Base-by-base conservation (phyloP, 257 asterid species). In the Craterostigma plantagineum region DNA sequence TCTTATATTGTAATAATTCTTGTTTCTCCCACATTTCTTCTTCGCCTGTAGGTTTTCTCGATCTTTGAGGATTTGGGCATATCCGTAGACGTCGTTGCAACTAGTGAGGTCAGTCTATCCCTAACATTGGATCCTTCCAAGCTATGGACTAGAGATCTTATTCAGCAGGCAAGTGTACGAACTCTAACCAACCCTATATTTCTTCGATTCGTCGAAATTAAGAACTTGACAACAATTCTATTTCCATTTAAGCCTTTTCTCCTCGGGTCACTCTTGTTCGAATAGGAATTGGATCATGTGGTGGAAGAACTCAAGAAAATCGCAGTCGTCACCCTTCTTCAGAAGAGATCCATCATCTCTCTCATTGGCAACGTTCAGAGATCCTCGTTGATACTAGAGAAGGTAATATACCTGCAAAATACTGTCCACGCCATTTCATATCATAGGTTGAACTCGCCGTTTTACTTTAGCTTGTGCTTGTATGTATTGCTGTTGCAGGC, bases 41-140 rank as follows among this genome's bases (percentile, higher is more conserved):
- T 46, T 7, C 30, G 16, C 3, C 9, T 47, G 38, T 68, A 79
- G 92, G 93, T 79, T 7, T 80, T 76, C 54, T 58, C 91, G 16
- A 76, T 60, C 46, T 80, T 80, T 34, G 93, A 76, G 64, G 93
- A 76, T 46, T 58, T 80, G 52, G 93, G 70, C 13, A 80, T 80
- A 34, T 80, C 93, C 13, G 93, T 80, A 40, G 91, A 80, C 54
- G 93, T 80, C 43, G 93, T 76, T 34, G 93, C 93, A 10, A 80
- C 93, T 37, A 80, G 93, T 60, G 93, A 80, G 70, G 93, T 80
- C 35, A 80, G 93, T 57, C 70, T 80, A 42, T 80, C 93, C 35
- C 57, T 80, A 51, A 80, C 93, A 33, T 52, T 80, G 42, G 93
- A 80, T 56, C 85, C 93, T 5, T 80, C 93, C 23, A 80, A 76